Evolutionary conservation across 164 flowering plant species (phyloP).

Genomic region (Tinospora cordifolia): DNA sequence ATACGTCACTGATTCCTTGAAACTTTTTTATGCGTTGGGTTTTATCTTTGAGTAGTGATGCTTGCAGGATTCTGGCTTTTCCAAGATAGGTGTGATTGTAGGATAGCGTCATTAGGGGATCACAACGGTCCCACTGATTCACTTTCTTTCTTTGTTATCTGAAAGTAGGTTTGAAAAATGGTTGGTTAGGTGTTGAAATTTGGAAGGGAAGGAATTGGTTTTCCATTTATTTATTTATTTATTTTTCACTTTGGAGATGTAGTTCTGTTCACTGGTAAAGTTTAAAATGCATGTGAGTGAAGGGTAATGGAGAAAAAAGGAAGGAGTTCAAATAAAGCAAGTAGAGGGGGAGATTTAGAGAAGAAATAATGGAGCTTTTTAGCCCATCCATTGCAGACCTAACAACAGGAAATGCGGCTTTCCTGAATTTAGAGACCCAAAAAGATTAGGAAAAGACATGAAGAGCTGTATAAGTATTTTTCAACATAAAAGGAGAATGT

Average conservation of each 20-base stretch:
- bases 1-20: not conserved
- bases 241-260: not conserved
- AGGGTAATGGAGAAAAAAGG: not conserved
- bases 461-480: not conserved
- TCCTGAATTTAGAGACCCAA: not conserved
- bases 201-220: not conserved
- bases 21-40: not conserved
- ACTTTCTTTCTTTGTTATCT: not conserved
- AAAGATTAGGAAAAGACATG: not conserved
- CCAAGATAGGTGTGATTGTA: not conserved
- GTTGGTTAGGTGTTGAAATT: not conserved
- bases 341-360: not conserved
- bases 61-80: not conserved
- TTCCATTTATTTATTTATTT: too few relatives aligned
- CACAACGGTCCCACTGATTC: not conserved
- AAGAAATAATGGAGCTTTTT: not conserved
- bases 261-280: not conserved
- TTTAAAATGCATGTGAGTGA: not conserved
- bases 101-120: not conserved
- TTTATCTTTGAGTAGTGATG: not conserved
- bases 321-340: not conserved
- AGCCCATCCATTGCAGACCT: not conserved
- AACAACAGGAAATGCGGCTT: not conserved
- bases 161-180: not conserved
- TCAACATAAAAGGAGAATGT: too few relatives aligned